Base-by-base conservation (phyloP, 768 basidiomycete genomes). In the Mycena vitilis region DNA sequence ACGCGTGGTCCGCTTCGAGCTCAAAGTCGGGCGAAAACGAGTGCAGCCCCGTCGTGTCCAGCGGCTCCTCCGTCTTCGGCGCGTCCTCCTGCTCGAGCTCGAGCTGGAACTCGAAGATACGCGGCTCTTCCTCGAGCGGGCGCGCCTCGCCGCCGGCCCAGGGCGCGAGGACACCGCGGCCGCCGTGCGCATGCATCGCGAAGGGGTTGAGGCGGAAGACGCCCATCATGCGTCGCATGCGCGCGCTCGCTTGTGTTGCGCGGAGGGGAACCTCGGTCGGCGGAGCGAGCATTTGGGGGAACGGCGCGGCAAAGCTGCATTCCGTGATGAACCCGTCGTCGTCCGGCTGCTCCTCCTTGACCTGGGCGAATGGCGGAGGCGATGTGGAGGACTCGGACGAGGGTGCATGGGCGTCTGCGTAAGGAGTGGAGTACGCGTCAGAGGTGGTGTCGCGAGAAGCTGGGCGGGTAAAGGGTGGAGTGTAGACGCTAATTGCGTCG, bases 181-280 rank as follows among this genome's bases (percentile, higher is more conserved):
- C 80, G 4, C 77, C 74, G 37, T 82, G 84, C 65, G 82, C 87
- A 70, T 91, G 88, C 80, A 89, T 87, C 25, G 91, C 85, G 72
- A 94, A 94, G 0, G 91, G 91, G 77, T 93, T 90, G 72, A 93
- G 84, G 10, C 92, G 86, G 76, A 94, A 92, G 23, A 89, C 87
- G 49, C 87, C 87, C 92, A 94, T 94, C 88, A 93, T 88, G 55
- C 81, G 80, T 61, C 89, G 86, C 92, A 93, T 93, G 51, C 86
- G 84, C 53, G 86, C 84, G 68, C 86, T 84, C 1, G 91, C 92
- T 73, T 92, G 89, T 0, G 91, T 93, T 10, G 92, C 92, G 53
- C 92, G 90, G 16, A 92, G 84, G 10, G 92, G 91, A 1, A 92
- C 91, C 74, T 89, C 87, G 40, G 86, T 87, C 2, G 87, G 88